These are phyloP conservation scores for Eucalyptus polyanthemos DNA, from an alignment of 345 rosid genomes.

Conservation along the genomic window DNA sequence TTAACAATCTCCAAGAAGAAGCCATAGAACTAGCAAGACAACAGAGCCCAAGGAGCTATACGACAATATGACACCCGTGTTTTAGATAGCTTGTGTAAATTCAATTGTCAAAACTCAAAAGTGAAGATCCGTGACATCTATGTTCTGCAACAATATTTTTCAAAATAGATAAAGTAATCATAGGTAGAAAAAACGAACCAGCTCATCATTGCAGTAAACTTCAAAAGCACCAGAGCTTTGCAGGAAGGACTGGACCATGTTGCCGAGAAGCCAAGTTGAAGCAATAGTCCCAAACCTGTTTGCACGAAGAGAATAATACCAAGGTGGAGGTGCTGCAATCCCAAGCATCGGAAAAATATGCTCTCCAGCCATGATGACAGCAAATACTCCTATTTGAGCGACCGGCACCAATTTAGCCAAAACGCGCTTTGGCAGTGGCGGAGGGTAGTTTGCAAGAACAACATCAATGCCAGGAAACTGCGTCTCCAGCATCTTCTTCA, in stretches of 20 bases:
- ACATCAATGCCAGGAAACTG: conserved; percentile 76
- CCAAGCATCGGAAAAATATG: conserved; percentile 73
- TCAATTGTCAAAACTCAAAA: not conserved
- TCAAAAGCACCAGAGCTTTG: conserved; percentile 92
- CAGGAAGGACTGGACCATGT: conserved; percentile 70
- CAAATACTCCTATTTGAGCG: conserved; percentile 63
- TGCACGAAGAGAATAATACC: conserved; percentile 61
- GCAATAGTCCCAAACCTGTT: conserved; percentile 88
- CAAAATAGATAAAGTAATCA: not conserved
- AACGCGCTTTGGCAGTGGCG: conserved; percentile 61
- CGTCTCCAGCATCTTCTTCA: conserved; percentile 77
- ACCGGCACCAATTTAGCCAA: conserved; percentile 53
- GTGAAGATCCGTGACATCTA: not conserved
- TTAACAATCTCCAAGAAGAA: not conserved
- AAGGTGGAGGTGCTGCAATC: conserved; percentile 48
- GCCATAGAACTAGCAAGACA: not conserved
- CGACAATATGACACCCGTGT: not conserved
- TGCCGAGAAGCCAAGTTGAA: conserved; percentile 80
- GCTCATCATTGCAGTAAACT: conserved; percentile 49
- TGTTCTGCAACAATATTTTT: not conserved
- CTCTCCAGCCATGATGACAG: conserved; percentile 67
- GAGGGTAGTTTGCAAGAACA: conserved; percentile 66
- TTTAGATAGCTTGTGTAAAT: not conserved
- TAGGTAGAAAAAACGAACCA: conserved; percentile 23
- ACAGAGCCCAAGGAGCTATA: not conserved